A percentile compares a stretch with the other conserved stretches of the same genome.
Evolutionary conservation across 2,329 filamentous ascomycete genomes (phyloP).

Genomic region (Hypoxylon sp.): DNA sequence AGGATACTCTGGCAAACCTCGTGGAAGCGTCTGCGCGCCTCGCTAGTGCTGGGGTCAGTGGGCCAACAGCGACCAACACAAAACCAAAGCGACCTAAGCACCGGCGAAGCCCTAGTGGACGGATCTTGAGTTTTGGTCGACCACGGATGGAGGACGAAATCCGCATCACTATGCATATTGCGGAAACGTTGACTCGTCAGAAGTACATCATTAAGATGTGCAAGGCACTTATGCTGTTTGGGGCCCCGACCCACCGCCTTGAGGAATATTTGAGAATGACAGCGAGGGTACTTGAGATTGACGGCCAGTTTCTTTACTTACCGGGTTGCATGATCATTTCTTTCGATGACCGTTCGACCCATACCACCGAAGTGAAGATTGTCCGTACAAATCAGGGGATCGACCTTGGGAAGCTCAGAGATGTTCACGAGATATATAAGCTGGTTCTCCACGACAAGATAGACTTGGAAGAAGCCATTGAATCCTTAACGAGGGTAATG

Average conservation of each 20-base stretch:
- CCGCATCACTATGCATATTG: constrained; percentile 68
- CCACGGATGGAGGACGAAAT: constrained; percentile 62
- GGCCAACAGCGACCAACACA: constrained; percentile 28
- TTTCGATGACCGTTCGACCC: constrained; percentile 80
- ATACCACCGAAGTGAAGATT: constrained; percentile 77
- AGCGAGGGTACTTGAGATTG: constrained; percentile 87
- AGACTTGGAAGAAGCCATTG: constrained; percentile 52
- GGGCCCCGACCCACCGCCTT: constrained; percentile 89
- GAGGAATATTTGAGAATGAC: constrained; percentile 95
- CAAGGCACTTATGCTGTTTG: constrained; percentile 88
- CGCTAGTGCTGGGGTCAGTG: constrained; percentile 54
- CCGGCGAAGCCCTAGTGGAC: constrained; percentile 57
- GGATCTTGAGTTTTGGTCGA: constrained; percentile 56
- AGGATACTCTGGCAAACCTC: constrained; percentile 64
- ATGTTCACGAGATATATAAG: constrained; percentile 84
- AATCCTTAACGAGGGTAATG: constrained; percentile 48
- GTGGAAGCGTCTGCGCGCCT: constrained; percentile 63
- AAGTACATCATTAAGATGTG: constrained; percentile 88
- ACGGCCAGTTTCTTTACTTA: constrained; percentile 90
- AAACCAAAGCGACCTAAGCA: constrained; percentile 56
- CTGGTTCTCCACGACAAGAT: constrained; percentile 81
- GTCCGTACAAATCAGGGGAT: constrained; percentile 77
- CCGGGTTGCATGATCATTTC: constrained; percentile 96
- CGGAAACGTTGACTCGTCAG: constrained; percentile 81
- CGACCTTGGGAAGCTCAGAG: constrained; percentile 80